Conservation (phyloP, 805 yeast species). For the Starmerella vaccinii region DNA sequence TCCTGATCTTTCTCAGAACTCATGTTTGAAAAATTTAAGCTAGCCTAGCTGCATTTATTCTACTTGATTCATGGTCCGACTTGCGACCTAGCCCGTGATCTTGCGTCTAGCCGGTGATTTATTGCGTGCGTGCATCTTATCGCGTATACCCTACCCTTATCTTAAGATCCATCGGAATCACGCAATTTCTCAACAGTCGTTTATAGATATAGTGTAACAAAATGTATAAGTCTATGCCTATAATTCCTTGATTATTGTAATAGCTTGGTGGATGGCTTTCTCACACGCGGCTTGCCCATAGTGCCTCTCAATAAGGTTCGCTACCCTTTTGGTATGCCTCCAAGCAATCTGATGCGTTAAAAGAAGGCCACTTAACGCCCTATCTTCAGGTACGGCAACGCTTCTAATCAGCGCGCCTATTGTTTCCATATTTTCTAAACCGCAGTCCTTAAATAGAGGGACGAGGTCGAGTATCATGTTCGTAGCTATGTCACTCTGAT, state of each 20-base stretch:
- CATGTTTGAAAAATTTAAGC: background rate
- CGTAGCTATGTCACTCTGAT: background rate
- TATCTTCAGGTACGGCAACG: background rate
- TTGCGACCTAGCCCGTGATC: background rate
- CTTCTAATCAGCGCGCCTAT: background rate
- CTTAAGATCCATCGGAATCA: background rate
- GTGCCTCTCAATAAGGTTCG: background rate
- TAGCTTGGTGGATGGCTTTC: background rate
- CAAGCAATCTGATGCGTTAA: background rate
- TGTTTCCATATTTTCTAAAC: background rate
- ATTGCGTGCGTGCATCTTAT: slow-evolving; percentile 4
- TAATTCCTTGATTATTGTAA: background rate
- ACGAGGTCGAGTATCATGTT: background rate
- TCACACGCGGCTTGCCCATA: background rate
- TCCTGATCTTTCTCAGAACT: background rate
- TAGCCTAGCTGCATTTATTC: background rate
- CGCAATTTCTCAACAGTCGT: background rate
- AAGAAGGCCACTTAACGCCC: background rate
- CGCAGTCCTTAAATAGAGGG: background rate
- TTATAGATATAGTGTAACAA: too few species aligned
- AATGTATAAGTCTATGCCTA: too few species aligned
- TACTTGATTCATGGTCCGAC: background rate
- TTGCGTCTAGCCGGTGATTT: background rate
- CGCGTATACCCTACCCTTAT: background rate
- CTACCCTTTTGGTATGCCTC: background rate